Evolutionary conservation across 495 filamentous ascomycete species (phyloP), one percentile per base, ranked within the genome.

Genomic region (Podospora pseudoanserina): DNA sequence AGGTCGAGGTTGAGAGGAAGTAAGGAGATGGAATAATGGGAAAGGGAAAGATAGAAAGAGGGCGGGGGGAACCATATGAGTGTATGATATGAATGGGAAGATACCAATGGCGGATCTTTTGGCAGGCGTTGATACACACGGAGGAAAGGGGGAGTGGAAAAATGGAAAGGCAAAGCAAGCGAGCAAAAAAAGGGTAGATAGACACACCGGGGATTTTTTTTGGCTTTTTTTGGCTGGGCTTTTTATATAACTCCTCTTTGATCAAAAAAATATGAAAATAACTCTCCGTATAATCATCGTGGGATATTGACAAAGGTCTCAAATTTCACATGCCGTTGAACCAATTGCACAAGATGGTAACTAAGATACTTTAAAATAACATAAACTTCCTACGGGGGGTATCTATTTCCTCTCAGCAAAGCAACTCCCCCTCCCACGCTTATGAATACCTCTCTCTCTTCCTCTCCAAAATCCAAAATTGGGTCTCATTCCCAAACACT

Each of bases 81-180:
- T 58, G 23, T 58, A 58, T 58, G 55, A 58, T 58, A 58, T 58
- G 55, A 49, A 11, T 49, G 39, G 39, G 39, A 49, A 49, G 39
- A 49, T 49, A 49, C 13, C 39, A 13, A 49, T 49, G 39, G 39
- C 2, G 39, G 39, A 16, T 49, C 39, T 49, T 49, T 49, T 49
- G 30, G 30, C 30, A 23, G 39, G 39, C 39, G 39, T 49, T 49
- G 39, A 49, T 11, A 2, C 13, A 13, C 7, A 49, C 9, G 15
- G 39, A 16, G 39, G 39, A 49, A 49, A 13, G 1, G 39, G 9
- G 39, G 39, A 49, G 15, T 49, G 39, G 39, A 13, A 49, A 49
- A 16, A 49, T 5, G 39, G 2, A 18, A 13, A 13, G 9, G 39
- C 5, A 6, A 49, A 49, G 39, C 39, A 11, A 49, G 39, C 39